Evolutionary conservation across 306 rosid genomes (phyloP).

Genomic region (Acmispon strigosus): DNA sequence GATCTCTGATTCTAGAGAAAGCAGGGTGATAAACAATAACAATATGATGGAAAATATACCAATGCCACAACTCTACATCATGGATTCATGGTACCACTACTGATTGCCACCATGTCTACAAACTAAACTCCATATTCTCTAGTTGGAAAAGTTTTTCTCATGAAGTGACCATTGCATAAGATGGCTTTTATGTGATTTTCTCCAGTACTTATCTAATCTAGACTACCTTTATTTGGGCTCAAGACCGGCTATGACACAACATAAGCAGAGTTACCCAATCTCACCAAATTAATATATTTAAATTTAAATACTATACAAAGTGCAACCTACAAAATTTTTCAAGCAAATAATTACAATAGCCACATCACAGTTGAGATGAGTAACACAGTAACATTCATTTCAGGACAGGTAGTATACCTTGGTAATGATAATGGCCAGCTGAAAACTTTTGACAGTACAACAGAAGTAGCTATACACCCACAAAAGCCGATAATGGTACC

Average conservation of each 20-base stretch:
- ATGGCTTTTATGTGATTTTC: not conserved
- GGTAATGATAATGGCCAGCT: conserved; percentile 76
- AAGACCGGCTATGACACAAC: too few species aligned
- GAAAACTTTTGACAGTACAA: conserved; percentile 55
- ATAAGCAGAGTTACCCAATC: not conserved
- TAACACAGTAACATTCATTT: conserved; percentile 12
- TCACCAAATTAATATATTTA: not conserved
- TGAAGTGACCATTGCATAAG: not conserved
- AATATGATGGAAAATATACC: conserved; percentile 4
- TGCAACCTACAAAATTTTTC: not conserved
- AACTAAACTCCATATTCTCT: not conserved
- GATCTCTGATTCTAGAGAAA: not conserved
- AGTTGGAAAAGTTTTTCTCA: not conserved
- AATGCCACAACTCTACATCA: not conserved
- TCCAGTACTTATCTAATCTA: not conserved
- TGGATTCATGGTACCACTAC: not conserved
- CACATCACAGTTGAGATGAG: not conserved
- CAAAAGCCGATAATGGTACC: conserved; percentile 89
- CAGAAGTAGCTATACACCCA: conserved; percentile 80
- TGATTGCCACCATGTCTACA: not conserved
- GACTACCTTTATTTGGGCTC: too few species aligned
- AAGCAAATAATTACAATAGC: not conserved
- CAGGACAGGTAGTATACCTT: conserved; percentile 44
- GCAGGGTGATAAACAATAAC: not conserved
- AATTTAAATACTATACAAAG: not conserved